Evolutionary conservation across 1,139 yeast species (phyloP), one percentile per base, ranked within the genome.

Genomic region (Arxiozyma telluris): DNA sequence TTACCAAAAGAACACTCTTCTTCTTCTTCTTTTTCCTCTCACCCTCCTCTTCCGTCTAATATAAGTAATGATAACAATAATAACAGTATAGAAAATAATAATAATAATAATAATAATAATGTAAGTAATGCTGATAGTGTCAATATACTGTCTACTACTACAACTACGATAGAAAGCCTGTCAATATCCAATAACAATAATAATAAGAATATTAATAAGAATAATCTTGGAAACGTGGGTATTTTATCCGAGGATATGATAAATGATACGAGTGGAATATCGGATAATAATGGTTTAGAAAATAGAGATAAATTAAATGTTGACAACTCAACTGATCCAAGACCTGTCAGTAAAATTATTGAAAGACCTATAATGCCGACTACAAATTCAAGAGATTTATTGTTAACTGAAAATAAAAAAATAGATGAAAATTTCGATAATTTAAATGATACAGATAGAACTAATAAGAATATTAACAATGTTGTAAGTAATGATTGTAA

Each of bases 291-390:
- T 39, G 30, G 50, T 25, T 30, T 41, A n/a, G 38, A 41, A 18
- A 23, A 5, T n/a, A 41, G 25, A n/a, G 44, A 48, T 23, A 47
- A n/a, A 15, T 3, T 39, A 22, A 38, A 49, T 20, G 2, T 15
- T 30, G 34, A 43, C 3, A 49, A 23, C 2, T 20, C 44, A 21
- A 34, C 39, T 17, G 44, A 27, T 25, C 25, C 46, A 30, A 46
- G 47, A n/a, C 34, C 47, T 21, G 46, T 38, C 9, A 49, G 38
- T 22, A 50, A 46, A 42, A 47, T 50, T 12, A 50, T 50, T 20
- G 53, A 46, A 46, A 45, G 53, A 18, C 53, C 53, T 5, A n/a
- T 25, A 23, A 50, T 50, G 5, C 15, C 49, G 3, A 27, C 53
- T 9, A 34, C 43, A 42, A 50, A 46, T 41, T 50, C 53, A 30